These are phyloP conservation scores for Mortierella sp. DNA, from an alignment of 371 early-diverging fungal genomes.

Conservation along the genomic window DNA sequence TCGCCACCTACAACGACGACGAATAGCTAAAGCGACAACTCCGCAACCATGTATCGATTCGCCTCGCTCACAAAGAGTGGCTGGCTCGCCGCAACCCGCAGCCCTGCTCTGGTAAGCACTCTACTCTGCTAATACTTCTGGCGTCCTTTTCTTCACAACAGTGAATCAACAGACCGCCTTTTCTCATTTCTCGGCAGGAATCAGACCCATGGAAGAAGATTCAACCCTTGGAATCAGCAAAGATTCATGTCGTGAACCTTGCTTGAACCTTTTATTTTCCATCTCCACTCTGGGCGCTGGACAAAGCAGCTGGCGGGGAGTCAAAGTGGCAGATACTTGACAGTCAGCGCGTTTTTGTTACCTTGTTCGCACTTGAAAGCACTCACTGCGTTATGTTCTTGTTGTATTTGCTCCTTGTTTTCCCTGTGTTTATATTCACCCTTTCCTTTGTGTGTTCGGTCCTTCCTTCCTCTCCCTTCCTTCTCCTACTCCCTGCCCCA, in stretches of 20 bases:
- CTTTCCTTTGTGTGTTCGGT: neutral
- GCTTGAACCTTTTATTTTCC: conserved; percentile 11
- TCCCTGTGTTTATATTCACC: neutral
- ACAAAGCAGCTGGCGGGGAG: neutral
- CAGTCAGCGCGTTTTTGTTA: neutral
- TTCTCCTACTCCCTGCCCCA: neutral
- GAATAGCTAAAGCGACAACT: neutral
- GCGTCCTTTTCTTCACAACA: neutral
- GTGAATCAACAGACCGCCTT: neutral
- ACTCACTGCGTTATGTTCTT: neutral
- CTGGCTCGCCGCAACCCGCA: conserved; percentile 26
- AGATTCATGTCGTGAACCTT: neutral
- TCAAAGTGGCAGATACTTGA: neutral
- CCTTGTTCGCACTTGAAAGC: neutral
- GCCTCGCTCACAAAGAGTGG: conserved; percentile 36
- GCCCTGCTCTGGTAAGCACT: conserved; percentile 36
- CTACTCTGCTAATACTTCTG: neutral
- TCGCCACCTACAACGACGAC: neutral
- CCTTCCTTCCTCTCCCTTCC: conserved; percentile 2
- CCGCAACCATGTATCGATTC: conserved; percentile 43
- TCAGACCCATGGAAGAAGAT: neutral
- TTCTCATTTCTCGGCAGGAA: neutral
- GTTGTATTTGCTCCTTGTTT: neutral
- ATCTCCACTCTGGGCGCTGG: neutral
- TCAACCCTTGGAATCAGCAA: neutral